phyloP scores from a whole-genome alignment of 345 rosid species.

The Excoecaria agallocha region DNA sequence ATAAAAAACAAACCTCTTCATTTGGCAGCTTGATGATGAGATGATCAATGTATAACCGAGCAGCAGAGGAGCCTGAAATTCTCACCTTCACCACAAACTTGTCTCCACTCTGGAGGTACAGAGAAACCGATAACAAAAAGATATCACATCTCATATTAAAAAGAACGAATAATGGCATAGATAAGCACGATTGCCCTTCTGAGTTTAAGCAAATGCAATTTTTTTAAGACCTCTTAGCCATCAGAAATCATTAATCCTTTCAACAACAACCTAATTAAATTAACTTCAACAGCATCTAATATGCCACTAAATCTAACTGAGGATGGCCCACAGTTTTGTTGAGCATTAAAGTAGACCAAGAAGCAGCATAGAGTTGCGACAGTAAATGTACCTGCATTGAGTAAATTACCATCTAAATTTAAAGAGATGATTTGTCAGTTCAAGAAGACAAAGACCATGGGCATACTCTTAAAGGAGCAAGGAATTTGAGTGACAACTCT shows the following conservation, averaged over 20 bases:
- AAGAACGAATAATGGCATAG: background rate
- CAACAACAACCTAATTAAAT: background rate
- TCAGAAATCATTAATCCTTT: background rate
- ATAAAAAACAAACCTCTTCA: slow-evolving; percentile 52
- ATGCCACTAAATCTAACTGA: background rate
- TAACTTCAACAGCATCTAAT: background rate
- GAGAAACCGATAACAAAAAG: slow-evolving; percentile 6
- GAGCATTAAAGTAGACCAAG: background rate
- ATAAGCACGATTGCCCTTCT: background rate
- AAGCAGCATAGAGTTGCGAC: background rate
- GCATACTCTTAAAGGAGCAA: slow-evolving; percentile 68
- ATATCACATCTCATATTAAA: no score
- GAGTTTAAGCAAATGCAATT: background rate
- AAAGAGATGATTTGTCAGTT: background rate
- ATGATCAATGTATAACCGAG: slow-evolving; percentile 70
- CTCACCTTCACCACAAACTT: slow-evolving; percentile 64
- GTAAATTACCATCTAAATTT: background rate
- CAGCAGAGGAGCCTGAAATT: slow-evolving; percentile 66
- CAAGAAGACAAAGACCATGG: slow-evolving; percentile 7
- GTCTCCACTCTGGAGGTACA: slow-evolving; percentile 60
- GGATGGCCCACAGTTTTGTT: background rate
- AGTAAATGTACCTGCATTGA: background rate
- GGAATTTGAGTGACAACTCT: slow-evolving; percentile 72
- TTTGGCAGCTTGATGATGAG: slow-evolving; percentile 68
- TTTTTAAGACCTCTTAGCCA: background rate